A percentile compares a stretch with the other conserved stretches of the same genome.
phyloP scores from a whole-genome alignment of 139 green algal species.

The Closterium sp. region DNA sequence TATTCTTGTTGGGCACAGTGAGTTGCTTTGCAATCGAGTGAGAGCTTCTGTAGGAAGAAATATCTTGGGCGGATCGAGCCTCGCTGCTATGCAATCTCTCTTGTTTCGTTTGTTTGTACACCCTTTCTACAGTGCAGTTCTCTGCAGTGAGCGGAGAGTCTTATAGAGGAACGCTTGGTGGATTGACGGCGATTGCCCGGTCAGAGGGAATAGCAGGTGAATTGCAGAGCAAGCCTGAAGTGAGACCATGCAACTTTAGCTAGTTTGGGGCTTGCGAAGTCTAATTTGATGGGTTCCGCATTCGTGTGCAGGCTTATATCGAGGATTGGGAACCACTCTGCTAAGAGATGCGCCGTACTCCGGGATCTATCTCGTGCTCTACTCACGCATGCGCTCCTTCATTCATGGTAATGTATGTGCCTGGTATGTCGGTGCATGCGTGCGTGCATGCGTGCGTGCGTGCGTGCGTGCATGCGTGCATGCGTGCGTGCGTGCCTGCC shows the following conservation, averaged over 20 bases:
- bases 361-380: slow-evolving; percentile 93
- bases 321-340: slow-evolving; percentile 77
- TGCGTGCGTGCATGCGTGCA: neutral
- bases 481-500: neutral
- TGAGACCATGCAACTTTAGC: too few relatives aligned
- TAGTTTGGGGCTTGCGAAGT: too few relatives aligned
- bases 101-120: neutral
- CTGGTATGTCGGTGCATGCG: neutral
- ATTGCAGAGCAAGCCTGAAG: slow-evolving; percentile 1
- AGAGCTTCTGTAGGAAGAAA: too few relatives aligned
- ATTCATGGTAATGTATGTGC: neutral
- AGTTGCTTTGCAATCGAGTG: too few relatives aligned
- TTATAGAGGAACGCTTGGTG: neutral
- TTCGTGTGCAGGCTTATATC: slow-evolving; percentile 41
- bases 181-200: neutral
- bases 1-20: too few relatives aligned
- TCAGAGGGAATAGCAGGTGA: neutral
- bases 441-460: neutral
- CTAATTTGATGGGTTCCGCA: too few relatives aligned
- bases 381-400: slow-evolving; percentile 51
- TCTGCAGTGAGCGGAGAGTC: neutral
- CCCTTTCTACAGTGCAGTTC: neutral
- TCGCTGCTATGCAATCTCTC: too few relatives aligned
- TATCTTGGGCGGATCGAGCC: too few relatives aligned
- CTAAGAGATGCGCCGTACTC: slow-evolving; percentile 88